Evolutionary conservation across 2,329 filamentous ascomycete species (phyloP), one percentile per base, ranked within the genome.

Genomic region (Calonectria naviculata): DNA sequence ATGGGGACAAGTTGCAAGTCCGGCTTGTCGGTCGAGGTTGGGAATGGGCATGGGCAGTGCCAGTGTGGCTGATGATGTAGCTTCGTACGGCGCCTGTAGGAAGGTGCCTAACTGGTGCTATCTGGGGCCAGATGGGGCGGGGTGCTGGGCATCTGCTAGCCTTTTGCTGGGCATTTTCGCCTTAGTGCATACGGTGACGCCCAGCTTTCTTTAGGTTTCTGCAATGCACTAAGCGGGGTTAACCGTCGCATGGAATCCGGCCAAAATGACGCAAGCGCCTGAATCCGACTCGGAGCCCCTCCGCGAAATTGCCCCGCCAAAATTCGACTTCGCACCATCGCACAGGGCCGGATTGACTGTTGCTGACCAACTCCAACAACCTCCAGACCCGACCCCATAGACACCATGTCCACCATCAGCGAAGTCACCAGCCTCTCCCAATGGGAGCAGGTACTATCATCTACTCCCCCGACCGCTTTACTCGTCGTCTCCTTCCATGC

Each of bases 401-500:
- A 65, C 29, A 85, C 76, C 73, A 95, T 95, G 93, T 94, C 93
- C 75, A 91, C 90, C 70, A 90, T 98, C 80, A 90, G 89, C 75
- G 93, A 97, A 80, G 93, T 98, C 84, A 89, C 91, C 77, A 91
- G 89, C 78, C 91, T 95, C 79, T 85, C 89, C 76, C 91, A 92
- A 78, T 98, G 97, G 91, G 87, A 92, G 75, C 85, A 90, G 75
- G 89, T 93, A 80, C 86, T 94, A 73, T 87, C 88, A 73, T 88
- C 90, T 47, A 88, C 95, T 17, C 90, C 94, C 13, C 81, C 92
- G 2, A 89, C 92, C 19, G 91, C 93, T 19, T 90, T 98, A 71
- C 88, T 96, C 73, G 89, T 98, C 80, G 91, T 97, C 81, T 98
- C 95, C 82, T 99, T 99, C 88, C 94, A 98, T 83, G 95, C 97